A percentile compares a stretch with the other conserved stretches of the same genome.
phyloP scores from a whole-genome alignment of 2,329 filamentous ascomycete genomes.

The Xenoacremonium recifei region DNA sequence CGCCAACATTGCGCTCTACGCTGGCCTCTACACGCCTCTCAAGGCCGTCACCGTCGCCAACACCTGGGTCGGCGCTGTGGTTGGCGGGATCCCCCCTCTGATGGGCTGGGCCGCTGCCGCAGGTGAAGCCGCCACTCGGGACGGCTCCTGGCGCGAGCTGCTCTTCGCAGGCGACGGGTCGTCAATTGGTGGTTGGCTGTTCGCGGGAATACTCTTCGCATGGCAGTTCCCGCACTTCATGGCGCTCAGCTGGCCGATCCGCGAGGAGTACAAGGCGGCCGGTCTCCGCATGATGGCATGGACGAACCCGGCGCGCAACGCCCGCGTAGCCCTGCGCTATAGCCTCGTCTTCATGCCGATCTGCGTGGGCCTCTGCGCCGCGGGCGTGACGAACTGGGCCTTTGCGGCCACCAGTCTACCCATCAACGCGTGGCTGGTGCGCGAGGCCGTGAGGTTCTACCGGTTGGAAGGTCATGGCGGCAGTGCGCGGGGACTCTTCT shows the following conservation, averaged over 20 bases:
- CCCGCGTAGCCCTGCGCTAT: slow-evolving; percentile 84
- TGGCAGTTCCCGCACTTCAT: slow-evolving; percentile 99
- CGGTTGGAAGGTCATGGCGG: slow-evolving; percentile 73
- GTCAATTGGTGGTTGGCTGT: slow-evolving; percentile 79
- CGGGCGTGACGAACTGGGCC: slow-evolving; percentile 78
- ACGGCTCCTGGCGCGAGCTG: slow-evolving; percentile 75
- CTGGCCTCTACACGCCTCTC: slow-evolving; percentile 86
- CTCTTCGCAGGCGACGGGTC: slow-evolving; percentile 64
- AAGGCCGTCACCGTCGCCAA: slow-evolving; percentile 86
- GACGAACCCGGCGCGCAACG: slow-evolving; percentile 83
- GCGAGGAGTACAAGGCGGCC: slow-evolving; percentile 79
- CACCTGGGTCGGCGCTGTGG: slow-evolving; percentile 91
- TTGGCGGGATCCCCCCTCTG: slow-evolving; percentile 89
- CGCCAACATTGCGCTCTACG: slow-evolving; percentile 85
- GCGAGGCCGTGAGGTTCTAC: slow-evolving; percentile 82
- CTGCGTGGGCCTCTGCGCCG: slow-evolving; percentile 75
- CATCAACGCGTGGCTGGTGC: slow-evolving; percentile 82
- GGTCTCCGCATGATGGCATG: slow-evolving; percentile 76
- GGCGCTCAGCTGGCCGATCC: slow-evolving; percentile 82
- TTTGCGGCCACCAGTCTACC: slow-evolving; percentile 79
- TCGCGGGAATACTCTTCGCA: slow-evolving; percentile 80
- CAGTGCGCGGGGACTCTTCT: slow-evolving; percentile 82
- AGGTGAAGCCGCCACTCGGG: slow-evolving; percentile 76
- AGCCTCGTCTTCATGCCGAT: slow-evolving; percentile 82
- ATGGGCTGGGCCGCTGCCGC: slow-evolving; percentile 99